These are phyloP conservation scores for Lavandula angustifolia DNA, from an alignment of 257 asterid species.

Conservation along the genomic window DNA sequence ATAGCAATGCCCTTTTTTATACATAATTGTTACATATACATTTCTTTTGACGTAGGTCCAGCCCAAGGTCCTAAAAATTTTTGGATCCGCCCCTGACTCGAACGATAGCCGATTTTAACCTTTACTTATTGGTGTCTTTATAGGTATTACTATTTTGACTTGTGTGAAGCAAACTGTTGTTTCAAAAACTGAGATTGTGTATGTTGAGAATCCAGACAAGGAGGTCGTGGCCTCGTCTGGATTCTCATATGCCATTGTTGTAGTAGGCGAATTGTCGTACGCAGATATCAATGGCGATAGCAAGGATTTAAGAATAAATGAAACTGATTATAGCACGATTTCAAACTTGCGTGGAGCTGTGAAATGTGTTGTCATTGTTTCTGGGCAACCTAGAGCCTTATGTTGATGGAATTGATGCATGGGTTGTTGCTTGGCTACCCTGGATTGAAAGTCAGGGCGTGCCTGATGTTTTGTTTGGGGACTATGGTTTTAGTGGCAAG, in stretches of 20 bases:
- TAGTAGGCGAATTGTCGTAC: slow-evolving; percentile 60
- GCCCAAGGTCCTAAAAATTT: too few relatives aligned
- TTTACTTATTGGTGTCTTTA: neutral
- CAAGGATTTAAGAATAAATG: slow-evolving; percentile 40
- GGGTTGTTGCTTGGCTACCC: slow-evolving; percentile 66
- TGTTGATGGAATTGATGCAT: slow-evolving; percentile 43
- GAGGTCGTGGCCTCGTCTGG: slow-evolving; percentile 38
- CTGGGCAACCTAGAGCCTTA: slow-evolving; percentile 58
- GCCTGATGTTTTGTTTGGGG: too few relatives aligned
- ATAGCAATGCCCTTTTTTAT: too few relatives aligned
- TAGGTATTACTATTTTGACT: slow-evolving; percentile 57
- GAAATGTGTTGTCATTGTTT: slow-evolving; percentile 50
- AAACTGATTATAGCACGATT: slow-evolving; percentile 43
- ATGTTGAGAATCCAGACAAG: slow-evolving; percentile 38
- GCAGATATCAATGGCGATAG: slow-evolving; percentile 51
- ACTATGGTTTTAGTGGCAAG: too few relatives aligned
- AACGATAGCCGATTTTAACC: too few relatives aligned
- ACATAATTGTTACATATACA: too few relatives aligned
- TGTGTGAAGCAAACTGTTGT: slow-evolving; percentile 43
- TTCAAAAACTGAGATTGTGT: slow-evolving; percentile 43
- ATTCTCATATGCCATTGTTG: slow-evolving; percentile 55
- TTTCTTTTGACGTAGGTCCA: too few relatives aligned
- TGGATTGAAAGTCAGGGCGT: slow-evolving; percentile 65
- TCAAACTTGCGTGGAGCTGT: slow-evolving; percentile 38
- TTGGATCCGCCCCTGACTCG: too few relatives aligned